A percentile compares a stretch with the other conserved stretches of the same genome.
These are phyloP conservation scores for Cryphonectria naterciae DNA, from an alignment of 2,329 filamentous ascomycete species.

Conservation along the genomic window DNA sequence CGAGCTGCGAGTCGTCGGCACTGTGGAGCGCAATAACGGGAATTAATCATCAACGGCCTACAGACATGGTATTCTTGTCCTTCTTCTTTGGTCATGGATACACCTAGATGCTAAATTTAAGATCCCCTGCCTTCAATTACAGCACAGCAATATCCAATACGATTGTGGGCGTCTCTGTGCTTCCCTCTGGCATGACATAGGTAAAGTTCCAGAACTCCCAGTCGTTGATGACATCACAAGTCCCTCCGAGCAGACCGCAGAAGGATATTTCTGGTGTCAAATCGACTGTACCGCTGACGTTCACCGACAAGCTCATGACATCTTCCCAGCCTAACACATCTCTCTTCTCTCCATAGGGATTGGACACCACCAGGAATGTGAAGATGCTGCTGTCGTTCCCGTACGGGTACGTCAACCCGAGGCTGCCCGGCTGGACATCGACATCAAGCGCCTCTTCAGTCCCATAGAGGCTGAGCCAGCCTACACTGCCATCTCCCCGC, in stretches of 20 bases:
- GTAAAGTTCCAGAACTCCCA: conserved; percentile 55
- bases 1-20: conserved; percentile 56
- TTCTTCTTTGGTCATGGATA: not conserved
- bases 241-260: conserved; percentile 45
- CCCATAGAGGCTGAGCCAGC: conserved; percentile 36
- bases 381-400: conserved; percentile 55
- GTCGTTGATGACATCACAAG: conserved; percentile 38
- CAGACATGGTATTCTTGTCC: not conserved
- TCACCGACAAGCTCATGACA: conserved; percentile 51
- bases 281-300: conserved; percentile 50
- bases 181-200: conserved; percentile 43
- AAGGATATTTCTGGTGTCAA: conserved; percentile 46
- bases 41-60: not conserved
- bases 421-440: conserved; percentile 44
- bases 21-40: conserved; percentile 34
- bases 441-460: conserved; percentile 46
- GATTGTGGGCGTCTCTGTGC: conserved; percentile 32
- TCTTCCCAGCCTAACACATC: conserved; percentile 52
- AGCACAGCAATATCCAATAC: conserved; percentile 29
- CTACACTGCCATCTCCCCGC: conserved; percentile 24
- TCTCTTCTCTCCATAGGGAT: conserved; percentile 41
- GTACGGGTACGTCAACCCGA: conserved; percentile 58
- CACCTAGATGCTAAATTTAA: not conserved
- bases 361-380: conserved; percentile 54
- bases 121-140: not conserved